Evolutionary conservation across 352 stramenopile genomes (phyloP), one percentile per base, ranked within the genome.

Genomic region (Globisporangium lucens): DNA sequence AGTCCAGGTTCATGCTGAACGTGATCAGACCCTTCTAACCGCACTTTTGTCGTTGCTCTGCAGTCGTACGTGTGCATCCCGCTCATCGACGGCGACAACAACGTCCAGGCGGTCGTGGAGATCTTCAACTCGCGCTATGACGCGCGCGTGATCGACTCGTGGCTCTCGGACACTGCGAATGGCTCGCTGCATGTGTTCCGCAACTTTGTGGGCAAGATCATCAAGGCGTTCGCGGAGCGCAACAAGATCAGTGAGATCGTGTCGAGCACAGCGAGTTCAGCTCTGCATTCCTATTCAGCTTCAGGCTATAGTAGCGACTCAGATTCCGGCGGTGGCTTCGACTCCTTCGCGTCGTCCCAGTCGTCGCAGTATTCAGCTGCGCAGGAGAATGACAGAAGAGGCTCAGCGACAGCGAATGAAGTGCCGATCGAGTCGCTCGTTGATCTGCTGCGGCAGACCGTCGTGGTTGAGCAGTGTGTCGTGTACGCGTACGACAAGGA

Each of bases 31-130:
- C 20, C 29, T 59, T 29, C 56, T 22, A 2, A 9, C 24, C 13
- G 20, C 8, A 13, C n/a, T 27, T n/a, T 33, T 53, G 53, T 22
- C 36, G 3, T 13, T 49, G 29, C 24, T 12, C 8, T 49, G 9
- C 58, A 83, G 64, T 89, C 82, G 3, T 91, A 91, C 67, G 61
- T 93, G 33, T 93, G 84, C 57, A 63, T 91, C 35, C 84, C 84
- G n/a, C 79, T 93, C 2, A 73, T 85, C 36, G 80, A 93, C 66
- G 77, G 75, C 41, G 72, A 76, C 15, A 79, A 73, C 27, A 75
- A 43, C 8, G 78, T 90, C 35, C 80, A 80, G 58, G 84, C 77
- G 12, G 75, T 91, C 33, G 82, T 85, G 12, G 81, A 93, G 70
- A 69, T 93, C 47, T 89, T 87, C 69, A 91, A 91, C 70, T 82